phyloP scores from a whole-genome alignment of 2,329 filamentous ascomycete species.

The Fusarium udum region DNA sequence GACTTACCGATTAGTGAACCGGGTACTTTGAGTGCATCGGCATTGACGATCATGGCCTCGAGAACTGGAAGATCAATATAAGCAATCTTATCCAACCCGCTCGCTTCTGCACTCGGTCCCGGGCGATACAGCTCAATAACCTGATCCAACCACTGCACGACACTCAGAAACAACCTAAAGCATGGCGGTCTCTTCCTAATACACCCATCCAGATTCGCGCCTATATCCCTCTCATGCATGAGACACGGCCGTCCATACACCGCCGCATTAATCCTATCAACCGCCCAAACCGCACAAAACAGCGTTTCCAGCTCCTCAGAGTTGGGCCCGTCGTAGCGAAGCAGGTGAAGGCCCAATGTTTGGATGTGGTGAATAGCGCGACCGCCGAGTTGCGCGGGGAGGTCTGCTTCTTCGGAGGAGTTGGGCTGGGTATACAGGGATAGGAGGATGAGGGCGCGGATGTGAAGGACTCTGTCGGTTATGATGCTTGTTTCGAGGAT shows the following conservation, averaged over 20 bases:
- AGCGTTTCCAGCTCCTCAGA: constrained; percentile 58
- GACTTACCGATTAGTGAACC: constrained; percentile 60
- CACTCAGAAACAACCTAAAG: constrained; percentile 66
- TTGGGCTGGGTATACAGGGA: constrained; percentile 69
- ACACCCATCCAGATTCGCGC: constrained; percentile 61
- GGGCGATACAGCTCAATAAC: constrained; percentile 70
- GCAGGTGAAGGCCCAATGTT: constrained; percentile 64
- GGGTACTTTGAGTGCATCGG: constrained; percentile 60
- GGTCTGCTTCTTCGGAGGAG: constrained; percentile 62
- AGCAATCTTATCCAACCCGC: constrained; percentile 54
- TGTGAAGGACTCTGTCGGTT: constrained; percentile 63
- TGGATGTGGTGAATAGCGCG: constrained; percentile 67
- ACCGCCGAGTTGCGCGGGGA: constrained; percentile 62
- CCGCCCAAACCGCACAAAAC: constrained; percentile 68
- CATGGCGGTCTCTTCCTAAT: constrained; percentile 61
- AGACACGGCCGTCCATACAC: constrained; percentile 68
- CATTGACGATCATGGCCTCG: constrained; percentile 66
- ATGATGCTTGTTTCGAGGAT: constrained; percentile 64
- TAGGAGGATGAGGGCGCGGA: constrained; percentile 63
- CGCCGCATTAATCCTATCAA: constrained; percentile 68
- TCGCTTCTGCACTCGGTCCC: constrained; percentile 52
- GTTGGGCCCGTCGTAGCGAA: constrained; percentile 52
- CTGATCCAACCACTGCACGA: constrained; percentile 65
- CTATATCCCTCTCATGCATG: constrained; percentile 69
- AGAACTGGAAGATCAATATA: constrained; percentile 65